Conservation (phyloP, 208 protist genomes). For the Endotrypanum monterogeii region DNA sequence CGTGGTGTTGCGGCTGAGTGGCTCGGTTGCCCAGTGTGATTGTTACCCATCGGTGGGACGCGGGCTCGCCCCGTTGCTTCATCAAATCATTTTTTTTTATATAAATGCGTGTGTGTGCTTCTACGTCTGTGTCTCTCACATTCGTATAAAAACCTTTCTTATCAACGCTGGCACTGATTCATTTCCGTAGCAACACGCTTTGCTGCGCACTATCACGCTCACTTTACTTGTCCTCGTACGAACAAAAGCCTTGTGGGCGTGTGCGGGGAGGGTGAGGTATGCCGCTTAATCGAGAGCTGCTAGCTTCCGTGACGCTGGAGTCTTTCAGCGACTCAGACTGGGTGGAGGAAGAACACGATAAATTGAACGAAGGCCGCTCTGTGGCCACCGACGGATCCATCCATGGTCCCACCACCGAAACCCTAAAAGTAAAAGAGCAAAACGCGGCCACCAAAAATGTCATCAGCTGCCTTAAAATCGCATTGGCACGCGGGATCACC, state of each 20-base stretch:
- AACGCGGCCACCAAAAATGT: constrained; percentile 63
- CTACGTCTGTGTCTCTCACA: no score
- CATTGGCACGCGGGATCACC: constrained; percentile 68
- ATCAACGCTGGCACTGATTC: no score
- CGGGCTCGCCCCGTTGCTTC: no score
- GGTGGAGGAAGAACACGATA: constrained; percentile 23
- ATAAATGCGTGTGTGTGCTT: no score
- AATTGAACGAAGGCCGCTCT: constrained; percentile 12
- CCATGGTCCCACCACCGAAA: not conserved
- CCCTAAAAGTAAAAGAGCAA: constrained; percentile 27
- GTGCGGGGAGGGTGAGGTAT: constrained; percentile 13
- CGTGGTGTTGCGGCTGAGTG: no score
- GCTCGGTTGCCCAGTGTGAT: no score
- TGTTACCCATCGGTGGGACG: no score
- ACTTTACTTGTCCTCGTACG: not conserved
- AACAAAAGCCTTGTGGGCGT: no score
- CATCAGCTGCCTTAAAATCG: constrained; percentile 83
- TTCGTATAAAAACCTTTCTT: no score
- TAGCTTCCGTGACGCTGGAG: constrained; percentile 72
- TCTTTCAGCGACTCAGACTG: constrained; percentile 29
- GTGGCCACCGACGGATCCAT: not conserved
- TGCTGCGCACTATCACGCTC: not conserved
- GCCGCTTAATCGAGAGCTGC: constrained; percentile 70
- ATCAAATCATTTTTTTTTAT: no score
- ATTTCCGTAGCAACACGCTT: no score